Evolutionary conservation across 805 yeast genomes (phyloP).

Genomic region (Candida patagonica): DNA sequence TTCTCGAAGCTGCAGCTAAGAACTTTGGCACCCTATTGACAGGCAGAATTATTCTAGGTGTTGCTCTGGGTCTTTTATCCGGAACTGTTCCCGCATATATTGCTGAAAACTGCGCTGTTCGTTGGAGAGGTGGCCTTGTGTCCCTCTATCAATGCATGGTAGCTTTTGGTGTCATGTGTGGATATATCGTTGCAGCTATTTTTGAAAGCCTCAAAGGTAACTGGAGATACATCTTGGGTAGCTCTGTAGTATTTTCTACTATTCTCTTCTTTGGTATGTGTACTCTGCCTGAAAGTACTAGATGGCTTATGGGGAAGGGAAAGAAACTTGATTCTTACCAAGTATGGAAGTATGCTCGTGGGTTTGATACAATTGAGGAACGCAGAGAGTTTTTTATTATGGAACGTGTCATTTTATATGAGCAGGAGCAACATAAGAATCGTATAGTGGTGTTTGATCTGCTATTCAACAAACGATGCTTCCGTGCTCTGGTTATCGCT

Average conservation of each 20-base stretch:
- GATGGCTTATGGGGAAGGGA: constrained; percentile 64
- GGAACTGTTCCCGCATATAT: constrained; percentile 81
- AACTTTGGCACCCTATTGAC: constrained; percentile 23
- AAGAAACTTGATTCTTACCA: constrained; percentile 49
- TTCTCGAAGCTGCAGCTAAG: constrained; percentile 33
- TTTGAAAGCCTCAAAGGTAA: constrained; percentile 22
- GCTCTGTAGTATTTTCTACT: constrained; percentile 17
- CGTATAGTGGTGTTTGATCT: not conserved
- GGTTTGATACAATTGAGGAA: constrained; percentile 7
- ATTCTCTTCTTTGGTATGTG: constrained; percentile 38
- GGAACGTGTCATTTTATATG: constrained; percentile 12
- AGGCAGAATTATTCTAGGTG: constrained; percentile 64
- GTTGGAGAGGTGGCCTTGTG: constrained; percentile 47
- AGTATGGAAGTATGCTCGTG: constrained; percentile 14
- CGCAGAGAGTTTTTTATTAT: constrained; percentile 11
- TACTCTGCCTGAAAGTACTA: constrained; percentile 76
- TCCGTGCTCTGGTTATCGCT: constrained; percentile 38
- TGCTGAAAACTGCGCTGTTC: constrained; percentile 61
- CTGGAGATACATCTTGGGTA: constrained; percentile 19
- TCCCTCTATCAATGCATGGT: too few relatives aligned
- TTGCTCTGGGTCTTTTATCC: constrained; percentile 69
- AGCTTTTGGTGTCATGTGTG: constrained; percentile 15
- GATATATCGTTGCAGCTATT: constrained; percentile 27
- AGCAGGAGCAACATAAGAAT: constrained; percentile 6
- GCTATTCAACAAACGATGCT: constrained; percentile 28